Evolutionary conservation across 2,329 filamentous ascomycete genomes (phyloP).

Genomic region (Aspergillus fischeri): DNA sequence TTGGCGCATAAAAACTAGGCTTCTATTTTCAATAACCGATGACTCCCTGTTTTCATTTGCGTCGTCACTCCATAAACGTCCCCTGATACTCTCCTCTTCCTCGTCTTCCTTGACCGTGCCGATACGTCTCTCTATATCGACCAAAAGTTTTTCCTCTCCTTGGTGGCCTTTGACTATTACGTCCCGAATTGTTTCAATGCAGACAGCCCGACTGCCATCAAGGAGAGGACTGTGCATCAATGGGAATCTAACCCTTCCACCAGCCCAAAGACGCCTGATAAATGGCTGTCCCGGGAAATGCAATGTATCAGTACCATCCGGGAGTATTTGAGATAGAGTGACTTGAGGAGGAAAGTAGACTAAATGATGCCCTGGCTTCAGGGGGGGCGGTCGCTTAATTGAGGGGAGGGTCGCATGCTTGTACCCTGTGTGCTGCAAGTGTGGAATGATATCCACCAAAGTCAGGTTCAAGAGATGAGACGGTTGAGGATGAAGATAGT

Average conservation of each 20-base stretch:
- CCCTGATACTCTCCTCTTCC: slow-evolving; percentile 30
- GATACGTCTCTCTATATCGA: slow-evolving; percentile 55
- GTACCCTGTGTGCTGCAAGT: slow-evolving; percentile 17
- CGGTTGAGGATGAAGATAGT: slow-evolving; percentile 58
- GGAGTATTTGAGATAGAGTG: slow-evolving; percentile 58
- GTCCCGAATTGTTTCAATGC: slow-evolving; percentile 46
- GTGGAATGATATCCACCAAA: slow-evolving; percentile 54
- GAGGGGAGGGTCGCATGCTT: slow-evolving; percentile 33
- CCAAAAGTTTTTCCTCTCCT: slow-evolving; percentile 56
- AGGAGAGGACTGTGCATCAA: slow-evolving; percentile 24
- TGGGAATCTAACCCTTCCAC: slow-evolving; percentile 63
- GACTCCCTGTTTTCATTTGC: slow-evolving; percentile 42
- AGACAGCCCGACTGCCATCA: slow-evolving; percentile 38
- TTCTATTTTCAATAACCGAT: slow-evolving; percentile 54
- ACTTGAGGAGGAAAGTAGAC: slow-evolving; percentile 79
- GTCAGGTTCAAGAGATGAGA: slow-evolving; percentile 63
- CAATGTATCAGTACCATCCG: slow-evolving; percentile 78
- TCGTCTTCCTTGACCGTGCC: slow-evolving; percentile 36
- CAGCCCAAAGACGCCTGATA: slow-evolving; percentile 80
- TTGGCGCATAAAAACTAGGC: slow-evolving; percentile 61
- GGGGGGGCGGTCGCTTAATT: slow-evolving; percentile 21
- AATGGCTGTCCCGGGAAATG: slow-evolving; percentile 73
- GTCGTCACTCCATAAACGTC: slow-evolving; percentile 42
- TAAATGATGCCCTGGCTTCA: slow-evolving; percentile 65
- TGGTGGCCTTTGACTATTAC: slow-evolving; percentile 48